Evolutionary conservation across 2,329 filamentous ascomycete genomes (phyloP).

Genomic region (Penicillium sp.): DNA sequence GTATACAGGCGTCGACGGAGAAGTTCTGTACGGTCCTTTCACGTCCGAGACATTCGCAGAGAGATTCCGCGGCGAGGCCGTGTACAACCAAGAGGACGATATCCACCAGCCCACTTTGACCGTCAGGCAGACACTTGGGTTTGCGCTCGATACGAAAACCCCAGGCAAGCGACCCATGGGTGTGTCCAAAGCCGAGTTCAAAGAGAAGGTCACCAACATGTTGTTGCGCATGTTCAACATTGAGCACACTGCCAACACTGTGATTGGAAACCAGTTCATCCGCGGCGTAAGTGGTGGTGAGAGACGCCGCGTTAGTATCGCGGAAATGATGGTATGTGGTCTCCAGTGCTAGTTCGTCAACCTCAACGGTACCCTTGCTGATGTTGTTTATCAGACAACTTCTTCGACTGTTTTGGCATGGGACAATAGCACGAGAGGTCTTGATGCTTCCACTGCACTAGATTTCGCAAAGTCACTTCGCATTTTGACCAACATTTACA

Average conservation of each 20-base stretch:
- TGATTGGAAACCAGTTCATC: conserved; percentile 82
- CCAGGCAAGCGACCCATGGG: conserved; percentile 79
- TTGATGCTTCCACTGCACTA: conserved; percentile 71
- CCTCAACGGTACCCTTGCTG: neutral
- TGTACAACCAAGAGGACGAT: conserved; percentile 88
- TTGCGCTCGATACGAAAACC: conserved; percentile 83
- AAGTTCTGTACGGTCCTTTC: conserved; percentile 79
- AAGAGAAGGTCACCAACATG: conserved; percentile 73
- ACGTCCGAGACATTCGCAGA: conserved; percentile 71
- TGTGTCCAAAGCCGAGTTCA: conserved; percentile 75
- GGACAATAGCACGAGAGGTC: conserved; percentile 75
- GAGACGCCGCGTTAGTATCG: conserved; percentile 79
- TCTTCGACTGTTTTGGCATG: conserved; percentile 74
- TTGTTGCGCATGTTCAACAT: conserved; percentile 94
- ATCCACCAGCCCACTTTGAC: conserved; percentile 84
- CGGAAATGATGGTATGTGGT: conserved; percentile 72
- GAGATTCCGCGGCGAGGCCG: conserved; percentile 77
- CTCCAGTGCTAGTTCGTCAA: too few relatives aligned
- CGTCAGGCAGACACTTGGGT: conserved; percentile 84
- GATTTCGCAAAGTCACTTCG: conserved; percentile 74
- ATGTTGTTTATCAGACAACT: conserved; percentile 48
- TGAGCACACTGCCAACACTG: conserved; percentile 82
- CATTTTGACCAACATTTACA: conserved; percentile 82
- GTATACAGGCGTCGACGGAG: conserved; percentile 68
- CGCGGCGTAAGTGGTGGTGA: conserved; percentile 77